Base-by-base conservation (phyloP, 805 yeast species). In the Kazachstania martiniae region DNA sequence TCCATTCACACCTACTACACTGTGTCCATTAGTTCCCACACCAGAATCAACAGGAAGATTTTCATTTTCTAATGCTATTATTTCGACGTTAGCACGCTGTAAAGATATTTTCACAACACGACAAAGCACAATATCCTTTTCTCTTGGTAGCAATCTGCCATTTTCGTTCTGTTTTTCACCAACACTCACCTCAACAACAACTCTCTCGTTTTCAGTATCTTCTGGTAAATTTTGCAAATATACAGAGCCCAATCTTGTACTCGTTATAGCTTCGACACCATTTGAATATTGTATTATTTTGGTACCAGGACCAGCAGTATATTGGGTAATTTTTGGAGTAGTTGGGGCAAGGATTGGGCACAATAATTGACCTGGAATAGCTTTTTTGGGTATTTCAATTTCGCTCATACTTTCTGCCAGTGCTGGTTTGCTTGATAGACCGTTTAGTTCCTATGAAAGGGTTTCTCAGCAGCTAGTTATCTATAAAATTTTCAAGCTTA, bases 301-400 rank as follows among this genome's bases (percentile, higher is more conserved):
- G 1, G 83, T 66, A 8, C 94, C 94, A 14, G 61, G 56, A 4
- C 94, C 93, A 2, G 84, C 58, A 4, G 62, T 49, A 44, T 68
- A 83, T 36, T 63, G 34, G 13, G 36, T 39, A 4, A 39, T 30
- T 8, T 25, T 31, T n/a, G 36, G 35, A 5, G 18, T 6, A n/a
- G 65, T 5, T 66, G 59, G 1, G 91, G 87, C 13, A 75, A 68
- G n/a, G n/a, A n/a, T n/a, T n/a, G n/a, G n/a, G n/a, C n/a, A n/a
- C 16, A 85, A 63, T 26, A 77, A 70, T 45, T 85, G 94, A 0
- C 95, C 95, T 1, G 95, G 95, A n/a, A 77, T 63, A 3, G 70
- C 83, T 23, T 53, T 51, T 21, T 62, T 57, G 14, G 78, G 77
- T 12, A 50, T 27, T 16, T 31, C 27, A 18, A n/a, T n/a, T n/a